Evolutionary conservation across 176 grass and related monocot genomes (phyloP), one percentile per base, ranked within the genome.

Genomic region (Chloris gayana): DNA sequence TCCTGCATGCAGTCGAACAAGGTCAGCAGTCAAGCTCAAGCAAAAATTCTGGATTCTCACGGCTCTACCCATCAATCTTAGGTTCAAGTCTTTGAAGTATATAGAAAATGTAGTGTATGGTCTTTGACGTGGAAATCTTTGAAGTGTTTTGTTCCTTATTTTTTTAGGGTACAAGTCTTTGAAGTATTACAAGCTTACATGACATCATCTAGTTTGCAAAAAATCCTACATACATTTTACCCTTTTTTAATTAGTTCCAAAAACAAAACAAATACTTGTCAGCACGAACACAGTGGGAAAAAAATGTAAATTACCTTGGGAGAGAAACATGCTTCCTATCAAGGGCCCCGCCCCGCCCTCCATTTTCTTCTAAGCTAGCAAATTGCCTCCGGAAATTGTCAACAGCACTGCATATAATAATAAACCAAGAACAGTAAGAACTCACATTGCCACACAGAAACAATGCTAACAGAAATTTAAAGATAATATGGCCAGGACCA

Each of bases 361-460:
- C 92, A 78, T 91, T 95, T 70, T 99, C 96, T 80, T 99, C 96
- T 64, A 99, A 82, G 76, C 89, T 84, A 5, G 96, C 84, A 82
- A 99, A 95, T 89, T 99, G 96, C 78, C 88, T 95, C 72, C 86
- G 94, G 67, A 99, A 99, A 79, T 91, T 94, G 80, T 99, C 96
- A 9, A 93, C 90, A 29, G 96, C 96, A 80, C 96, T 99, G 71
- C 70, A 93, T 39, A 88, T 39, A 86, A 64, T 47, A 78, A 68
- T 59, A 73, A 76, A 21, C 38, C n/a, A 89, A 87, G 32, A 63
- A 59, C 15, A 56, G 67, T 9, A 32, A 78, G 32, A 38, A 75
- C 51, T 46, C 66, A 53, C 41, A 33, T 44, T 73, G 12, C 29
- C 19, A 73, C 6, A 32, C 21, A 69, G 32, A 82, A 84, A 45